These are phyloP conservation scores for Pterulicium gracile DNA, from an alignment of 1,284 basidiomycete genomes.

Conservation along the genomic window DNA sequence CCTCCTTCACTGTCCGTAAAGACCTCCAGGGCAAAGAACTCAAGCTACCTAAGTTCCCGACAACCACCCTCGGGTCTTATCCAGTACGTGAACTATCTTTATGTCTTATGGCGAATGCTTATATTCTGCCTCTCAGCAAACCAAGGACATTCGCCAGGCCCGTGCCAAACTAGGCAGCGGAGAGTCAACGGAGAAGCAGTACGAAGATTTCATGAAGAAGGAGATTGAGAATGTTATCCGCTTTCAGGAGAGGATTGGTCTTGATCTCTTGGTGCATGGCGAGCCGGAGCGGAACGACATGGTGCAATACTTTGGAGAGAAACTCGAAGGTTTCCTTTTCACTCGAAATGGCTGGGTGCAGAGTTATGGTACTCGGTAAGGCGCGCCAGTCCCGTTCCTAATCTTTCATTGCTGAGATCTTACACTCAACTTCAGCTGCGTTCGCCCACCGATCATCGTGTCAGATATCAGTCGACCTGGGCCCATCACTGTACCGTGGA, in stretches of 20 bases:
- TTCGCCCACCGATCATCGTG: slow-evolving; percentile 98
- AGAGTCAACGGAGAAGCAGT: slow-evolving; percentile 81
- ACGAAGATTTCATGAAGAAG: slow-evolving; percentile 98
- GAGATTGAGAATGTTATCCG: slow-evolving; percentile 92
- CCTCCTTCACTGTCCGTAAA: slow-evolving; percentile 80
- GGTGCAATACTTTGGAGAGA: slow-evolving; percentile 99
- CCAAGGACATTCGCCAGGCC: slow-evolving; percentile 96
- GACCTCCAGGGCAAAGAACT: slow-evolving; percentile 86
- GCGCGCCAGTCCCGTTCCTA: slow-evolving; percentile 8
- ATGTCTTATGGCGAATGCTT: slow-evolving; percentile 5
- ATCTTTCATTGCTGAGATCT: slow-evolving; percentile 13
- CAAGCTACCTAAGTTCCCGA: slow-evolving; percentile 94
- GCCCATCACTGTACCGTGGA: slow-evolving; percentile 98
- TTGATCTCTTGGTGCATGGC: slow-evolving; percentile 98
- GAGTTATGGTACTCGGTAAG: slow-evolving; percentile 86
- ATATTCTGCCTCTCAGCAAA: slow-evolving; percentile 56
- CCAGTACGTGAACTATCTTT: slow-evolving; percentile 39
- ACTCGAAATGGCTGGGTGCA: slow-evolving; percentile 99
- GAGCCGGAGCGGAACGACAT: slow-evolving; percentile 99
- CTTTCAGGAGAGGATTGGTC: slow-evolving; percentile 94
- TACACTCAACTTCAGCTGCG: slow-evolving; percentile 59
- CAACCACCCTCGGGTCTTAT: slow-evolving; percentile 98
- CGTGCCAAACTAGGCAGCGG: slow-evolving; percentile 93
- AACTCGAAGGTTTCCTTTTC: slow-evolving; percentile 92
- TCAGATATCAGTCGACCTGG: slow-evolving; percentile 92